Conservation (phyloP, 2,329 filamentous ascomycete genomes). For the Pseudogymnoascus verrucosus region DNA sequence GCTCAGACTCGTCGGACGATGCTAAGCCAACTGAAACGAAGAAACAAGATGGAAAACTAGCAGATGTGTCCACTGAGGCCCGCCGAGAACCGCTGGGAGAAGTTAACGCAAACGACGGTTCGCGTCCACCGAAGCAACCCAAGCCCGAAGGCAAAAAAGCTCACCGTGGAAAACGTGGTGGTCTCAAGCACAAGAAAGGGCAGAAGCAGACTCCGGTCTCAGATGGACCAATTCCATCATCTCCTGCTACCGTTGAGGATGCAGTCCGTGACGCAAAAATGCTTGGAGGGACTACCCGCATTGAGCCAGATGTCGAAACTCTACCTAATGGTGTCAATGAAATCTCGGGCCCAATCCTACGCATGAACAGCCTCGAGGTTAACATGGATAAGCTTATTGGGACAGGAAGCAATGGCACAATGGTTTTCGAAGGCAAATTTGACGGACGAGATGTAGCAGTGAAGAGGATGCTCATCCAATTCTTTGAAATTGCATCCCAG, state of each 20-base stretch:
- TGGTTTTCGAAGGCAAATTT: slow-evolving; percentile 91
- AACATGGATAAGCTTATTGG: slow-evolving; percentile 56
- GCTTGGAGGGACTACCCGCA: slow-evolving; percentile 40
- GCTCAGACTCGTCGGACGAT: neutral
- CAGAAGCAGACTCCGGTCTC: slow-evolving; percentile 37
- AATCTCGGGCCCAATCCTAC: slow-evolving; percentile 50
- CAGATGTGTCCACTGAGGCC: neutral
- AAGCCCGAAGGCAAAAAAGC: slow-evolving; percentile 55
- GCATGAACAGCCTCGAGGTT: slow-evolving; percentile 57
- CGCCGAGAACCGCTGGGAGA: neutral
- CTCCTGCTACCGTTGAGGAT: slow-evolving; percentile 46
- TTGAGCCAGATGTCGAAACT: slow-evolving; percentile 56
- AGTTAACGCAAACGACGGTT: neutral
- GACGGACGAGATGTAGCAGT: slow-evolving; percentile 90
- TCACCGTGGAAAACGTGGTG: slow-evolving; percentile 64
- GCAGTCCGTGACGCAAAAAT: slow-evolving; percentile 52
- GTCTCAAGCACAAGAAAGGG: slow-evolving; percentile 55
- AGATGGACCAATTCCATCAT: slow-evolving; percentile 34
- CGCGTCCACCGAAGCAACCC: slow-evolving; percentile 3
- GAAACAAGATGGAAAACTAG: slow-evolving; percentile 24
- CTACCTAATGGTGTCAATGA: slow-evolving; percentile 50
- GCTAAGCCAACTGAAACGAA: slow-evolving; percentile 18
- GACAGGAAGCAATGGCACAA: slow-evolving; percentile 91
- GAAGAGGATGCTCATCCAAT: slow-evolving; percentile 93
- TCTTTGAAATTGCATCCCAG: slow-evolving; percentile 90